Base-by-base conservation (phyloP, 2,329 filamentous ascomycete species). In the Bimuria novae-zelandiae region DNA sequence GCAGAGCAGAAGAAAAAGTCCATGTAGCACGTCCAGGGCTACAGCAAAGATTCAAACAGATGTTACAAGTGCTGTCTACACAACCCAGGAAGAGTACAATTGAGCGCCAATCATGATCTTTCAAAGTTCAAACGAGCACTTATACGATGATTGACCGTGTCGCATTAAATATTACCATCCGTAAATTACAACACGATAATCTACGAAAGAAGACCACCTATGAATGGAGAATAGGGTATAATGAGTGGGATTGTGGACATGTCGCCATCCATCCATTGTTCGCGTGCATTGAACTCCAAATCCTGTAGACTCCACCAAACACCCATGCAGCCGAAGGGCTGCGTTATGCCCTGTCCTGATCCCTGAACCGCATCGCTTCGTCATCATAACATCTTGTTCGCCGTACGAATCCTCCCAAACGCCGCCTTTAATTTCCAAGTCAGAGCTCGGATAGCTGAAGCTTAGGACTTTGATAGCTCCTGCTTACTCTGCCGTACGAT, bases 1-100 rank as follows among this genome's bases (percentile, higher is more conserved):
- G 78, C 79, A 55, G 78, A 77, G 52, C 71, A 75, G 59, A 64
- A 67, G 59, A 76, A 75, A 59, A 79, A 79, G 64, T 54, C 64
- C 39, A 40, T 62, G 45, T 71, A 71, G 55, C 30, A 64, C 58
- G 25, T 10, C 5, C 6, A 5, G 10, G 25, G 5, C 25, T 27
- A 27, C 25, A 27, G 5, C 17, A 17, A 21, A 19, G 42, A 43
- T 42, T 59, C 12, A 27, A n/a, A n/a, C n/a, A n/a, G n/a, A n/a
- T n/a, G n/a, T n/a, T n/a, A n/a, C n/a, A n/a, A n/a, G n/a, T n/a
- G n/a, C n/a, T n/a, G n/a, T n/a, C n/a, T n/a, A n/a, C n/a, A n/a
- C n/a, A n/a, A n/a, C n/a, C n/a, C n/a, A n/a, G n/a, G n/a, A n/a
- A n/a, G n/a, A n/a, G n/a, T n/a, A n/a, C n/a, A n/a, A n/a, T n/a